phyloP scores from a whole-genome alignment of 805 yeast genomes.

The Yarrowia sp. region DNA sequence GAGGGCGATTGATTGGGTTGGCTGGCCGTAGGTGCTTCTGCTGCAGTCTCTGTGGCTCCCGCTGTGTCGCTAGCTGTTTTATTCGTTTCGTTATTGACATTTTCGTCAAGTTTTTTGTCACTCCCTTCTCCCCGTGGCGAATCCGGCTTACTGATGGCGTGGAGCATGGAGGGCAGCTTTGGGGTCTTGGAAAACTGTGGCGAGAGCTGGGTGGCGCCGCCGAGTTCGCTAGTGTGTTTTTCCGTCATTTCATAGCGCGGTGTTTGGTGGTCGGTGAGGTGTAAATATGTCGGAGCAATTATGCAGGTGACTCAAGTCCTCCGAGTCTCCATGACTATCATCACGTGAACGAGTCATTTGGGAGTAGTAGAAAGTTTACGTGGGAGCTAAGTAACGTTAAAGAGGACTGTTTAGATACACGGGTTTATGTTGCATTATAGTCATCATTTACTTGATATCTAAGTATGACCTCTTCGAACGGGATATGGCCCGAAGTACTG shows the following conservation, averaged over 20 bases:
- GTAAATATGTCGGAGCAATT: conserved; percentile 8
- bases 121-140: conserved; percentile 3
- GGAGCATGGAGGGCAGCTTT: conserved; percentile 23
- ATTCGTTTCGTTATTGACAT: too few species aligned
- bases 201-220: conserved; percentile 11
- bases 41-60: background rate
- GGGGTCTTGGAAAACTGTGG: background rate
- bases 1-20: too few species aligned
- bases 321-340: conserved; percentile 35
- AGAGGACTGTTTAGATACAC: too few species aligned
- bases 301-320: conserved; percentile 25
- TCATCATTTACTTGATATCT: too few species aligned
- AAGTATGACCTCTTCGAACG: too few species aligned
- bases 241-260: conserved; percentile 37
- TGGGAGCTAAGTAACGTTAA: too few species aligned
- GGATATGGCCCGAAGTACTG: too few species aligned
- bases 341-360: conserved; percentile 37
- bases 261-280: background rate
- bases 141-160: conserved; percentile 7
- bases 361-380: background rate
- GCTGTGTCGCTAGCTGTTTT: background rate
- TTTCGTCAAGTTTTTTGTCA: background rate
- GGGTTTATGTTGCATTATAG: too few species aligned
- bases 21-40: background rate
- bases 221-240: conserved; percentile 1